These are phyloP conservation scores for Limonium bicolor DNA, from an alignment of 148 eudicot genomes.

Conservation along the genomic window DNA sequence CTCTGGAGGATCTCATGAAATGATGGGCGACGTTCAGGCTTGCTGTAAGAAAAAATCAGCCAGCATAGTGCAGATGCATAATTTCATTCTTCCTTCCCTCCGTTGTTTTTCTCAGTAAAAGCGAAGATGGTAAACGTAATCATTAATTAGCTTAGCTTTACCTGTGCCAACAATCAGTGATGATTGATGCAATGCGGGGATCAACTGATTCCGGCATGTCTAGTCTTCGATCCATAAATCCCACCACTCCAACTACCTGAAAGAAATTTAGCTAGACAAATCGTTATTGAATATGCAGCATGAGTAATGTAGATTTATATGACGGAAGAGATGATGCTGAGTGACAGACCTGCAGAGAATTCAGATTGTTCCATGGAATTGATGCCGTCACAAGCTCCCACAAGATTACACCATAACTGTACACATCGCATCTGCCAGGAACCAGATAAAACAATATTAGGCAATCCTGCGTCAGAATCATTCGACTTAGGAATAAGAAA, in stretches of 20 bases:
- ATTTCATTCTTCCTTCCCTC: too few species aligned
- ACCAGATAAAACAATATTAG: neutral
- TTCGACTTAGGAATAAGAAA: too few species aligned
- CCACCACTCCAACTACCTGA: constrained; percentile 82
- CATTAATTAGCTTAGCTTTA: too few species aligned
- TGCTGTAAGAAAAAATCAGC: constrained; percentile 39
- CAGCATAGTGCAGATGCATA: too few species aligned
- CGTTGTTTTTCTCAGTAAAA: too few species aligned
- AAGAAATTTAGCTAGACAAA: neutral
- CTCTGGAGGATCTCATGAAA: constrained; percentile 44
- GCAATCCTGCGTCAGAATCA: too few species aligned
- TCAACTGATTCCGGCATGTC: constrained; percentile 56
- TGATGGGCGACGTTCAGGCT: constrained; percentile 55
- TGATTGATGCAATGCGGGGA: constrained; percentile 42
- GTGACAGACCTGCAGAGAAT: constrained; percentile 51
- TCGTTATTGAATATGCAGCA: neutral
- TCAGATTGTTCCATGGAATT: constrained; percentile 63
- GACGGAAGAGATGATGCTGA: neutral
- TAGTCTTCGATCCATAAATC: constrained; percentile 67
- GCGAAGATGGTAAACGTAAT: too few species aligned
- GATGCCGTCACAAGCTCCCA: constrained; percentile 77
- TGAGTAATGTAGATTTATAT: neutral
- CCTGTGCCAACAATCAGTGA: constrained; percentile 76
- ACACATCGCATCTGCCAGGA: constrained; percentile 69
- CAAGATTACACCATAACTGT: constrained; percentile 70